Evolutionary conservation across 257 asterid genomes (phyloP).

Genomic region (Lycium ferocissimum): DNA sequence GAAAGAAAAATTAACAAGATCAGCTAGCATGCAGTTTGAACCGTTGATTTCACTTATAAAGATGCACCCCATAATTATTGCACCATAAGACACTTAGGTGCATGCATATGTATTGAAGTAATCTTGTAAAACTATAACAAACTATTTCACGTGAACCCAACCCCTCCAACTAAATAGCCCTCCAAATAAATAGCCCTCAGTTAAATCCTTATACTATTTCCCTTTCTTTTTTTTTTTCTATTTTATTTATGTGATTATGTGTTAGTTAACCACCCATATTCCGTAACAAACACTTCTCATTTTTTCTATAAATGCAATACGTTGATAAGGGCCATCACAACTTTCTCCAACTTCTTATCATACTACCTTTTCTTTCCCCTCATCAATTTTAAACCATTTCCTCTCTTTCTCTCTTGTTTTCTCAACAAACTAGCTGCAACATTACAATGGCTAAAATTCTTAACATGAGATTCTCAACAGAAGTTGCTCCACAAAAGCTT

Average conservation of each 20-base stretch:
- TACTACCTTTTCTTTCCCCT: neutral
- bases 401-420: neutral
- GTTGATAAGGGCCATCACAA: neutral
- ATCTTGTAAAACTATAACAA: too few relatives aligned
- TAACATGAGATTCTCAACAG: constrained; percentile 55
- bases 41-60: too few relatives aligned
- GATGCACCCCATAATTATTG: too few relatives aligned
- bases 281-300: neutral
- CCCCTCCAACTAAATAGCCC: too few relatives aligned
- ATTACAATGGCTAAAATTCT: constrained; percentile 47
- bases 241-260: neutral
- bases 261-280: neutral
- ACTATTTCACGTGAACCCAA: too few relatives aligned
- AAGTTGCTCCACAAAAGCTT: constrained; percentile 63
- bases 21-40: too few relatives aligned
- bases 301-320: constrained; percentile 10
- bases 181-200: too few relatives aligned
- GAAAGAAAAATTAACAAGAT: too few relatives aligned
- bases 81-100: too few relatives aligned
- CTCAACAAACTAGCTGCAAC: neutral
- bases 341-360: neutral
- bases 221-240: neutral
- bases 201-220: neutral
- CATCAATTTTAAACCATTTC: neutral
- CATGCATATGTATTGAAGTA: too few relatives aligned